Evolutionary conservation across 768 basidiomycete species (phyloP).

Genomic region (Austroboletus festivus): DNA sequence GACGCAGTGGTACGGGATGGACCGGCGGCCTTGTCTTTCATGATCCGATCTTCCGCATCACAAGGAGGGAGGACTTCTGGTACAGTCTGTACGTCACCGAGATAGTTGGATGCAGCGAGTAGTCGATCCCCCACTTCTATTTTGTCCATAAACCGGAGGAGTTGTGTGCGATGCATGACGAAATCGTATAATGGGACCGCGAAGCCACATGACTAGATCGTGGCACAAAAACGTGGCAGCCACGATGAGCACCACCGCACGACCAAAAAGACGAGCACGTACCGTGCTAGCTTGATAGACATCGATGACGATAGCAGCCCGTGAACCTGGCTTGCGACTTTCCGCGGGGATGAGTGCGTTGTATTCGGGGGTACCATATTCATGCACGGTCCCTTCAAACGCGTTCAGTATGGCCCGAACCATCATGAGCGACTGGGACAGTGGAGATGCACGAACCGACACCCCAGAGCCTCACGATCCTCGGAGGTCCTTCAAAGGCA

Average conservation of each 20-base stretch:
- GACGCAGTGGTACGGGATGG: conserved; percentile 25
- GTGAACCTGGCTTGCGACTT: conserved; percentile 52
- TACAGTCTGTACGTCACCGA: not conserved
- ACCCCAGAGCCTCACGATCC: conserved; percentile 55
- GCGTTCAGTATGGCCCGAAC: too few species aligned
- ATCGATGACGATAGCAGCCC: conserved; percentile 57
- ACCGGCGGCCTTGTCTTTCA: not conserved
- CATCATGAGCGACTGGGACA: too few species aligned
- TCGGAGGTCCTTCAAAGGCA: conserved; percentile 59
- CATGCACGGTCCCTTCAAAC: conserved; percentile 54
- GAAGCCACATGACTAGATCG: conserved; percentile 59
- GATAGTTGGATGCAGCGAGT: conserved; percentile 1
- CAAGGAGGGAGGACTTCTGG: not conserved
- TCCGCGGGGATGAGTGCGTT: conserved; percentile 46
- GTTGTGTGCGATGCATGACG: conserved; percentile 50
- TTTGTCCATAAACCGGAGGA: conserved; percentile 40
- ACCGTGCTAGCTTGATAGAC: conserved; percentile 53
- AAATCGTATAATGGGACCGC: conserved; percentile 62
- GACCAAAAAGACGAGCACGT: too few species aligned
- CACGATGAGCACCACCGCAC: too few species aligned
- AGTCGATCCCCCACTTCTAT: conserved; percentile 42
- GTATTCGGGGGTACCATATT: conserved; percentile 63
- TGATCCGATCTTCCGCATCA: conserved; percentile 8
- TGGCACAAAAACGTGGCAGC: not conserved
- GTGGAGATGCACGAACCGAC: too few species aligned